Base-by-base conservation (phyloP, 371 early-diverging fungal species). In the Saksenaea oblongispora region DNA sequence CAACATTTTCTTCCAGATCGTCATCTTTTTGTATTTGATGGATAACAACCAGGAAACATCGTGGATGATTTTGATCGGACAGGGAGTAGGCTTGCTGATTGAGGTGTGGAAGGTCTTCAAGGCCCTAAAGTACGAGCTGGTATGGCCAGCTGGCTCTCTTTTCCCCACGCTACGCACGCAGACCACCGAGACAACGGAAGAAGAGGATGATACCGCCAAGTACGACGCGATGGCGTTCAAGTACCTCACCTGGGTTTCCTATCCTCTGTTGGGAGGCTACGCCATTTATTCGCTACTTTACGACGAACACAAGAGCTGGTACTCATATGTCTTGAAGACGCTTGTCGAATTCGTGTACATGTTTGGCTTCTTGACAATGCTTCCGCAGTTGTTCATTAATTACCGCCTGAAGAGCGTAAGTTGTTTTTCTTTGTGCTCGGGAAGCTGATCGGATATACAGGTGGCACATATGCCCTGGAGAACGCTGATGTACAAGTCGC, bases 391-490 rank as follows among this genome's bases (percentile, higher is more conserved):
- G 54, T 95, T 93, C 71, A 94, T 97, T 83, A 97, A 97, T 79
- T 90, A 91, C 69, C 92, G 92, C 69, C 84, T 96, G 61, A 95
- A 97, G 84, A 90, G 90, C 59, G 90, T 84, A 75, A 75, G 82
- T 73, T n/a, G 47, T n/a, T 44, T 22, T 17, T 17, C 14, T 22
- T 44, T n/a, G 3, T 37, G 27, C 44, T 34, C 22, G 22, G 26
- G 34, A 55, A 24, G 34, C 14, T 58, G 56, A 56, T 58, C 22
- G 22, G 15, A 37, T 34, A 13, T 37, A 2, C 64, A 80, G 81
- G 90, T 95, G 4, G 93, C 93, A 0, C 95, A 97, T 69, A 95
- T 95, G 95, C 95, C 95, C 5, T 92, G 93, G 92, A 89, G 88
- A 66, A 93, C 95, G 2, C 86, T 96, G 68, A 93, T 93, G 90